A percentile compares a stretch with the other conserved stretches of the same genome.
Evolutionary conservation across 164 flowering plant genomes (phyloP).

Genomic region (Annona cherimola): DNA sequence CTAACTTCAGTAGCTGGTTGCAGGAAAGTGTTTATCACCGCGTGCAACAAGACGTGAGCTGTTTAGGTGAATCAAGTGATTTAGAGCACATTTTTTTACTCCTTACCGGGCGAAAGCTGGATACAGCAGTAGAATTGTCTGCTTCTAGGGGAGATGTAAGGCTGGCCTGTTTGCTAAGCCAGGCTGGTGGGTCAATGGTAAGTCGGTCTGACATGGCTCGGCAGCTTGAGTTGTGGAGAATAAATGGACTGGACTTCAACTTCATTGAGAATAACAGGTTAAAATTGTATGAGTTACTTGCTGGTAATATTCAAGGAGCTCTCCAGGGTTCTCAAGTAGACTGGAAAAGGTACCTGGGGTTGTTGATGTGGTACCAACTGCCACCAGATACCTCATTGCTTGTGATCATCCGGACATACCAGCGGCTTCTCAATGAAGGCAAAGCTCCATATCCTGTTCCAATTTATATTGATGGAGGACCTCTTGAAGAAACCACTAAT

Average conservation of each 20-base stretch:
- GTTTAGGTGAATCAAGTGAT: conserved; percentile 52
- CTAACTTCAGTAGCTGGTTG: conserved; percentile 94
- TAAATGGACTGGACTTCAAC: conserved; percentile 78
- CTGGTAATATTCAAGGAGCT: conserved; percentile 75
- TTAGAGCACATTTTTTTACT: conserved; percentile 67
- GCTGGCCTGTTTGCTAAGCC: conserved; percentile 86
- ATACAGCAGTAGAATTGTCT: conserved; percentile 83
- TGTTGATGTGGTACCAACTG: conserved; percentile 89
- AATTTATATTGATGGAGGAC: conserved; percentile 78
- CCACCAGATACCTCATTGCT: conserved; percentile 72
- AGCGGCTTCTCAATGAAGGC: conserved; percentile 58
- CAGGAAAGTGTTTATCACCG: conserved; percentile 90
- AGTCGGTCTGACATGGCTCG: conserved; percentile 66
- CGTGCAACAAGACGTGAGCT: conserved; percentile 79
- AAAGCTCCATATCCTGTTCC: conserved; percentile 86
- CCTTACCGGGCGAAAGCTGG: conserved; percentile 79
- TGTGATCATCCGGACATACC: conserved; percentile 50
- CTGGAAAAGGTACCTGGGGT: conserved; percentile 93
- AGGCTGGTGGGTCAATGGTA: conserved; percentile 84
- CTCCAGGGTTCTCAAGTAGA: conserved; percentile 51
- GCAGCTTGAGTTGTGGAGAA: conserved; percentile 82
- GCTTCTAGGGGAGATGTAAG: conserved; percentile 87
- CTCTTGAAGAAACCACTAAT: conserved; percentile 30
- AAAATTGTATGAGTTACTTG: conserved; percentile 75
- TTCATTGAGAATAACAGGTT: conserved; percentile 80